Conservation (phyloP, 2,329 filamentous ascomycete genomes). For the Phoma sp. region DNA sequence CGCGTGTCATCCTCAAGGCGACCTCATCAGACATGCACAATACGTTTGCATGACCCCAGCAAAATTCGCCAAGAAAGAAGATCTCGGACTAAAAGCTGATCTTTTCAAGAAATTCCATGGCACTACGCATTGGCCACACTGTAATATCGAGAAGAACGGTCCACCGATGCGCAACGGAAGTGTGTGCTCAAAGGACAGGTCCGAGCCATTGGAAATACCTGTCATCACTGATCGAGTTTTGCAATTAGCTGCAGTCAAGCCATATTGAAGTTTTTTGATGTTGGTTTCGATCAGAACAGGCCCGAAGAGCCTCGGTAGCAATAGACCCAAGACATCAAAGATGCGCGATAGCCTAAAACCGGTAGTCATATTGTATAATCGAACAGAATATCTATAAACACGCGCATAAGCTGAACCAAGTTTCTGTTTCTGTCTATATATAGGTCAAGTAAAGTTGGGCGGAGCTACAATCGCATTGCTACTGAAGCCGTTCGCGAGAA, state of each 20-base stretch:
- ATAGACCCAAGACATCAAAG: too few relatives aligned
- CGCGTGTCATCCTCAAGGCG: constrained; percentile 19
- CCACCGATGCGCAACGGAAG: constrained; percentile 18
- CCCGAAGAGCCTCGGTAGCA: too few relatives aligned
- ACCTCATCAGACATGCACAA: constrained; percentile 25
- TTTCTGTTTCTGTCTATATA: too few relatives aligned
- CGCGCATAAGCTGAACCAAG: too few relatives aligned
- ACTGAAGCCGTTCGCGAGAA: too few relatives aligned
- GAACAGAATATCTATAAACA: too few relatives aligned
- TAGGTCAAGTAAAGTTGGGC: too few relatives aligned
- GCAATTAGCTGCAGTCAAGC: constrained; percentile 23
- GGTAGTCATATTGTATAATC: too few relatives aligned
- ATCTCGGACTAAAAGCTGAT: constrained; percentile 24
- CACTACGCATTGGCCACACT: constrained; percentile 35
- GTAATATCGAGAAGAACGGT: constrained; percentile 26
- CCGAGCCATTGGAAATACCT: constrained; percentile 29
- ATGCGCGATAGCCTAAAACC: too few relatives aligned
- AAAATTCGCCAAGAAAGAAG: constrained; percentile 23
- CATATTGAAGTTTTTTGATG: constrained; percentile 5
- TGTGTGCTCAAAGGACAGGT: constrained; percentile 19
- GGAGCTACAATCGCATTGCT: too few relatives aligned
- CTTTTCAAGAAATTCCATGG: constrained; percentile 25
- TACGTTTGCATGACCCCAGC: constrained; percentile 34
- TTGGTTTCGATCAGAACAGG: too few relatives aligned
- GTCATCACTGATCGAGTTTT: constrained; percentile 23